These are phyloP conservation scores for Pichia eremophila DNA, from an alignment of 805 yeast species.

Conservation along the genomic window DNA sequence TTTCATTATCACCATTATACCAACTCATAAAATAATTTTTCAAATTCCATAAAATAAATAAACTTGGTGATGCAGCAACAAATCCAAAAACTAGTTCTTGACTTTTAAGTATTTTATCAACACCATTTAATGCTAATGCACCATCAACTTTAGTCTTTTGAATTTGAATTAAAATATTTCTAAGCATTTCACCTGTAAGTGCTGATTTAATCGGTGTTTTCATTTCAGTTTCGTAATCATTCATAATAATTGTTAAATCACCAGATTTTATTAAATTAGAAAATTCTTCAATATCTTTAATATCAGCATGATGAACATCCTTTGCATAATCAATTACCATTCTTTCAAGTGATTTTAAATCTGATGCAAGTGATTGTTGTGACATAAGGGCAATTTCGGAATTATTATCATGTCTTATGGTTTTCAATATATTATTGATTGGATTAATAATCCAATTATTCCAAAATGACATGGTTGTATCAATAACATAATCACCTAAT, in stretches of 20 bases:
- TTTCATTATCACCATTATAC: slow-evolving; percentile 5
- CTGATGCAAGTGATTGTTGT: slow-evolving; percentile 69
- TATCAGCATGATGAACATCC: slow-evolving; percentile 23
- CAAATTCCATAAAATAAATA: slow-evolving; percentile 45
- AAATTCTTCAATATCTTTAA: slow-evolving; percentile 22
- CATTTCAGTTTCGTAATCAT: slow-evolving; percentile 69
- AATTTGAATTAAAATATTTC: slow-evolving; percentile 80
- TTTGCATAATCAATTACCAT: slow-evolving; percentile 72
- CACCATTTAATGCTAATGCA: slow-evolving; percentile 79
- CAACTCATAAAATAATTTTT: slow-evolving; percentile 20
- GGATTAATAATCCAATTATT: slow-evolving; percentile 82
- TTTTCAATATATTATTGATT: slow-evolving; percentile 55
- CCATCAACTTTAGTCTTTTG: slow-evolving; percentile 96
- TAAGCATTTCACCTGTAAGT: slow-evolving; percentile 58
- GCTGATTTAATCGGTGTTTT: slow-evolving; percentile 57
- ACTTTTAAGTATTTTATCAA: slow-evolving; percentile 78
- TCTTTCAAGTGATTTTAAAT: slow-evolving; percentile 69
- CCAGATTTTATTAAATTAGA: slow-evolving; percentile 53
- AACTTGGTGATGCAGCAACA: slow-evolving; percentile 80
- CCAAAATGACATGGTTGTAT: slow-evolving; percentile 59
- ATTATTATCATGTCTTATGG: slow-evolving; percentile 76
- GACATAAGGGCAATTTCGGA: slow-evolving; percentile 69
- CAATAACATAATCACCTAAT: slow-evolving; percentile 48
- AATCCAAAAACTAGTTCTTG: slow-evolving; percentile 93
- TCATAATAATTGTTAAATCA: slow-evolving; percentile 70